Evolutionary conservation across 345 rosid species (phyloP).

Genomic region (Heritiera littoralis): DNA sequence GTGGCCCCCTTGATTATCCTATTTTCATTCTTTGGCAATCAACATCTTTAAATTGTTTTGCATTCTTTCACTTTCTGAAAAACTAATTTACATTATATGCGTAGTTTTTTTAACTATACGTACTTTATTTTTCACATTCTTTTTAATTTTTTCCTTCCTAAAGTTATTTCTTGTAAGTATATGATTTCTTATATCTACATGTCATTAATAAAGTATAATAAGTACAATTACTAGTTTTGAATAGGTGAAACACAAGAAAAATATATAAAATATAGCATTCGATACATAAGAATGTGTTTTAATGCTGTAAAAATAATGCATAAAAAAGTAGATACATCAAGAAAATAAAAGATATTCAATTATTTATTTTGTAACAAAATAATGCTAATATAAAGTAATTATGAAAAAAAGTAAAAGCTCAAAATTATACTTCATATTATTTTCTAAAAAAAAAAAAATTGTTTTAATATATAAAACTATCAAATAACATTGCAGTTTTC

Average conservation of each 20-base stretch:
- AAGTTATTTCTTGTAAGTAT: background rate
- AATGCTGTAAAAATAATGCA: too few relatives aligned
- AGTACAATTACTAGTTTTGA: background rate
- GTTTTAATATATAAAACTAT: too few relatives aligned
- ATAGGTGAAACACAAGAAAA: background rate
- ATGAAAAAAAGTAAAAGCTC: background rate
- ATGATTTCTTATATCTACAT: background rate
- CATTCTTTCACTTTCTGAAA: background rate
- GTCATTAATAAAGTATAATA: background rate
- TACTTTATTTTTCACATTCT: background rate
- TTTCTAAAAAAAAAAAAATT: background rate
- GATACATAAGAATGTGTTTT: background rate
- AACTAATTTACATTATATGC: background rate
- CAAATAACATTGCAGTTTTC: too few relatives aligned
- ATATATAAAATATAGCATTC: background rate
- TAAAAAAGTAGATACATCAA: too few relatives aligned
- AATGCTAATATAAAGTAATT: background rate
- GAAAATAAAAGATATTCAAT: too few relatives aligned
- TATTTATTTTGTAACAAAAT: too few relatives aligned
- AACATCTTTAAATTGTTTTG: background rate
- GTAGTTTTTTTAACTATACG: background rate
- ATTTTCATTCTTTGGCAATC: background rate
- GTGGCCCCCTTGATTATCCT: background rate
- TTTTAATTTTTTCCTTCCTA: background rate
- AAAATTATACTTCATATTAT: background rate